phyloP scores from a whole-genome alignment of 1,139 yeast genomes.

The Sugiyamaella castrensis region DNA sequence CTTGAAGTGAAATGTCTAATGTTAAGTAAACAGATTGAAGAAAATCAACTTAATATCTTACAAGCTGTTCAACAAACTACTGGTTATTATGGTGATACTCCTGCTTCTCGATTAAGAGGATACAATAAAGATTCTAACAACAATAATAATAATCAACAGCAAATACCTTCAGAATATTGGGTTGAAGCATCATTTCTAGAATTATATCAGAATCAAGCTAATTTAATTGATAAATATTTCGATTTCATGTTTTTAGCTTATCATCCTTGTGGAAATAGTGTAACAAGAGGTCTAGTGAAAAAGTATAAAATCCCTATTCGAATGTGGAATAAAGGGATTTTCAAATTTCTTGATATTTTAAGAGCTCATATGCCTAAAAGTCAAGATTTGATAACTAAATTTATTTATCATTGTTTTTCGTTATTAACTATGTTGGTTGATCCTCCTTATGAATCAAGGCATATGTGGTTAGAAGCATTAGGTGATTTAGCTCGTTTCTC shows the following conservation, averaged over 20 bases:
- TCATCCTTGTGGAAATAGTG: slow-evolving; percentile 29
- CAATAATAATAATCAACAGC: not conserved
- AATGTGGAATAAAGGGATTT: slow-evolving; percentile 37
- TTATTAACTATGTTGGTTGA: slow-evolving; percentile 33
- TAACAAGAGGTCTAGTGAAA: slow-evolving; percentile 28
- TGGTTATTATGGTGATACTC: slow-evolving; percentile 8
- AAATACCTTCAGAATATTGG: slow-evolving; percentile 11
- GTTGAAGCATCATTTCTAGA: slow-evolving; percentile 24
- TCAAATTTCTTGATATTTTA: slow-evolving; percentile 31
- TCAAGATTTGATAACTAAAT: slow-evolving; percentile 28
- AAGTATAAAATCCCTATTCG: slow-evolving; percentile 35
- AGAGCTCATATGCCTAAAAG: slow-evolving; percentile 28
- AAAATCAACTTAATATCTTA: slow-evolving; percentile 9
- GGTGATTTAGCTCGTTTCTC: slow-evolving; percentile 37
- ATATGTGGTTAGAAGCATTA: slow-evolving; percentile 36
- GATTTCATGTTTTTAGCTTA: slow-evolving; percentile 32
- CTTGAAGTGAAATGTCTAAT: slow-evolving; percentile 26
- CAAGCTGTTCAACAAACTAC: slow-evolving; percentile 1
- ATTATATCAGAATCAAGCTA: slow-evolving; percentile 25
- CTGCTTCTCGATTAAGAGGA: slow-evolving; percentile 5
- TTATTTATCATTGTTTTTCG: slow-evolving; percentile 31
- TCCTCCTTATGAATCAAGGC: slow-evolving; percentile 32
- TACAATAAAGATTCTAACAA: not conserved
- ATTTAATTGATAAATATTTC: slow-evolving; percentile 31
- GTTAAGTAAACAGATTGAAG: slow-evolving; percentile 18